phyloP scores from a whole-genome alignment of 164 flowering plant genomes.

The Nelumbo lutea region DNA sequence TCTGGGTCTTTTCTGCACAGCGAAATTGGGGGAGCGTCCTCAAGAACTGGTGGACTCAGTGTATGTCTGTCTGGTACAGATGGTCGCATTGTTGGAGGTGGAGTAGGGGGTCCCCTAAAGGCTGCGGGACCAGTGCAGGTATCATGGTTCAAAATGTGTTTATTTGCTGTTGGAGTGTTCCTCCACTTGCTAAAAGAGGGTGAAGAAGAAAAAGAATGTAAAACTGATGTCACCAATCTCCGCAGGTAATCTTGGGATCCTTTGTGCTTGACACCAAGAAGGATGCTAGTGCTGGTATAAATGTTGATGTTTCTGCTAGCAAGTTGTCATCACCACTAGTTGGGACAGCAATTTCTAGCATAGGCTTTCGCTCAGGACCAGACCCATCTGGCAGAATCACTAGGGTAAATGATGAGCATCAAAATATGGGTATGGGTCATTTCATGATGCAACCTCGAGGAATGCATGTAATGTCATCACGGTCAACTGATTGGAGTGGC shows the following conservation, averaged over 20 bases:
- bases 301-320: constrained; percentile 33
- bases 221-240: not conserved
- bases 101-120: constrained; percentile 69
- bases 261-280: constrained; percentile 44
- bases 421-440: constrained; percentile 33
- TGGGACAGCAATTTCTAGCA: constrained; percentile 32
- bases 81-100: constrained; percentile 89
- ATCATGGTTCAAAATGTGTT: constrained; percentile 2
- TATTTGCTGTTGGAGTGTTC: not conserved
- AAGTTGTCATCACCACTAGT: constrained; percentile 37
- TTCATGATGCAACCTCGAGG: constrained; percentile 48
- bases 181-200: not conserved
- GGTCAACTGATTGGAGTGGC: constrained; percentile 43
- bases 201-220: not conserved
- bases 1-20: constrained; percentile 76
- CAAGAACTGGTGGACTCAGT: constrained; percentile 77
- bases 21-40: constrained; percentile 53
- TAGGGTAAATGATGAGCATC: constrained; percentile 41
- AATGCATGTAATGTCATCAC: constrained; percentile 32
- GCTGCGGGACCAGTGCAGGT: constrained; percentile 97
- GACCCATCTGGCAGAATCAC: constrained; percentile 42
- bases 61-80: constrained; percentile 65
- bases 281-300: constrained; percentile 30
- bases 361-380: constrained; percentile 40
- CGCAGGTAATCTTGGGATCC: constrained; percentile 63